These are phyloP conservation scores for Ramichloridium luteum DNA, from an alignment of 2,329 filamentous ascomycete genomes.

Conservation along the genomic window DNA sequence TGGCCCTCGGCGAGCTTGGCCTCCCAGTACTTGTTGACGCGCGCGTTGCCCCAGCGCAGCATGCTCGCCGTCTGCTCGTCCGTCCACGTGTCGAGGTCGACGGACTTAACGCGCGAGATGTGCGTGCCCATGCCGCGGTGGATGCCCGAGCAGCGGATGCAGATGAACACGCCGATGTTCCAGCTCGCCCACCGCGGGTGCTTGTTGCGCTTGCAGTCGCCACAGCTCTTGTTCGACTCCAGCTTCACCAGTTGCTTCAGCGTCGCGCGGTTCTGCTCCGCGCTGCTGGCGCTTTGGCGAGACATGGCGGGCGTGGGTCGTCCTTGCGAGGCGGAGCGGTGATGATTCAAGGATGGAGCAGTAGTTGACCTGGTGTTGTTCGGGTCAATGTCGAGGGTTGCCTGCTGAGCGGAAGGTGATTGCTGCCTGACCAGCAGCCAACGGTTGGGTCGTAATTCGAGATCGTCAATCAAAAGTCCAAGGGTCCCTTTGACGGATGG, in stretches of 20 bases:
- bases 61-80: conserved; percentile 95
- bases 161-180: conserved; percentile 95
- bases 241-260: conserved; percentile 93
- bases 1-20: conserved; percentile 83
- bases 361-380: too few species aligned
- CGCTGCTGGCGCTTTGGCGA: conserved; percentile 69
- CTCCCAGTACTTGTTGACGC: conserved; percentile 99
- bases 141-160: conserved; percentile 92
- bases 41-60: conserved; percentile 86
- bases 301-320: conserved; percentile 47
- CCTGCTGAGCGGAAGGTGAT: too few species aligned
- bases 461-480: too few species aligned
- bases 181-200: conserved; percentile 98
- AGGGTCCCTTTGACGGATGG: too few species aligned
- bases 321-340: neutral
- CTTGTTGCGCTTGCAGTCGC: conserved; percentile 98
- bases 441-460: too few species aligned
- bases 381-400: too few species aligned
- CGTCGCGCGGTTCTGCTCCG: conserved; percentile 83
- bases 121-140: conserved; percentile 98
- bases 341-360: too few species aligned
- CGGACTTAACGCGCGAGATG: conserved; percentile 94
- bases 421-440: too few species aligned
- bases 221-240: conserved; percentile 90
- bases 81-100: conserved; percentile 96